These are phyloP conservation scores for Colletotrichum nymphaeae DNA, from an alignment of 2,329 filamentous ascomycete genomes.

Conservation along the genomic window DNA sequence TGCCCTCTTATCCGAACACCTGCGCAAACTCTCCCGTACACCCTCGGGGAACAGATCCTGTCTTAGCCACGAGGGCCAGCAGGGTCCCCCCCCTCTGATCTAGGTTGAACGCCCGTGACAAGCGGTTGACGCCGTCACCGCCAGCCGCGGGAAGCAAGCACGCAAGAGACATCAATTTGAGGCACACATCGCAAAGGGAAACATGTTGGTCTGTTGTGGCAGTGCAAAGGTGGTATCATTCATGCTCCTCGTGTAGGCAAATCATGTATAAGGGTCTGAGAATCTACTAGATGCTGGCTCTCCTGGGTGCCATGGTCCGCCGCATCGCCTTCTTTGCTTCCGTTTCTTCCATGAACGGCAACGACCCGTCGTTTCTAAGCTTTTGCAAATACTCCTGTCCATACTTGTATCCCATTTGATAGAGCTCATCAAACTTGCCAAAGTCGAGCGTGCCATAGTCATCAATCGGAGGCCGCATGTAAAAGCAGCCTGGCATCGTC, in stretches of 20 bases:
- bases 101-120: background rate
- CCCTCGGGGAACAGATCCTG: background rate
- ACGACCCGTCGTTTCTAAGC: constrained; percentile 80
- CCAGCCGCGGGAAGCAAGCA: background rate
- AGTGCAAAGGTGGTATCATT: constrained; percentile 16
- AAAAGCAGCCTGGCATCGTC: constrained; percentile 88
- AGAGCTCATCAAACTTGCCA: constrained; percentile 97
- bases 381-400: constrained; percentile 83
- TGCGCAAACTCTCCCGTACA: background rate
- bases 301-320: constrained; percentile 81
- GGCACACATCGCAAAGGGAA: background rate
- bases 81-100: background rate
- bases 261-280: background rate
- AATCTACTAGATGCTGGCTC: constrained; percentile 75
- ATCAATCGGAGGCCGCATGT: constrained; percentile 96
- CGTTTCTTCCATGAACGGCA: constrained; percentile 77
- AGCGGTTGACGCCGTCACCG: background rate
- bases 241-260: background rate
- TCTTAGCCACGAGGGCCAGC: background rate
- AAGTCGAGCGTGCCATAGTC: constrained; percentile 95
- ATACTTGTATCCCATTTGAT: constrained; percentile 86
- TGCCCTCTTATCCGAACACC: too few species aligned
- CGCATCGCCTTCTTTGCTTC: constrained; percentile 82
- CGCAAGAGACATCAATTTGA: background rate
- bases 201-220: background rate